Evolutionary conservation across 2,329 filamentous ascomycete species (phyloP), one percentile per base, ranked within the genome.

Genomic region (Phoma sp.): DNA sequence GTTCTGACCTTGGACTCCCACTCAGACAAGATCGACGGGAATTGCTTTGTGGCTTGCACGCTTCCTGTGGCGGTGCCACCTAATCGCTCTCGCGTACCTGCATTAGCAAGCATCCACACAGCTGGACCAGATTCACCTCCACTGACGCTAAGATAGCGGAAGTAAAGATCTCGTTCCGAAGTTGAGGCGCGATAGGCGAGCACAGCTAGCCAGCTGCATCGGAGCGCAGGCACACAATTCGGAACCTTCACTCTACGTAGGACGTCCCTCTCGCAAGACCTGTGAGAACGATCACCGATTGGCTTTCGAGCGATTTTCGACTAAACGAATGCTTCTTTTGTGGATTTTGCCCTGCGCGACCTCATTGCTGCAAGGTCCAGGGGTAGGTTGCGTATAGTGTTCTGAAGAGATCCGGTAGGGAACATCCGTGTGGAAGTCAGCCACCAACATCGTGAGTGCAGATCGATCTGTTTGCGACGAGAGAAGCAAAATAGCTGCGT

Each of bases 331-430:
- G 45, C 23, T 22, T 35, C 14, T 23, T 27, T n/a, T 33, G 29
- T 11, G 41, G 22, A 38, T 4, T 8, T 45, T 29, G 36, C 7
- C 10, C 38, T 35, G 33, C 36, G 40, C 35, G 45, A 30, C 29
- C 24, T 45, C 23, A 45, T 46, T 14, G 46, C 35, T 54, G 45
- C 52, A 49, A 36, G 36, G 36, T 35, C 35, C 45, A 54, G 51
- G 45, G 45, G 51, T 18, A 40, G 9, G 41, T 41, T 49, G 30
- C 45, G 29, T 45, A 25, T 29, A 7, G 14, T 41, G 32, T 41
- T 41, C 8, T 24, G 29, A 38, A 10, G 35, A 29, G 38, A 33
- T 44, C 33, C 8, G 45, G 32, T 47, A 18, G 11, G 18, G 24
- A 37, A 41, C 24, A 40, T 30, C 14, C 11, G 30, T 45, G 24